These are phyloP conservation scores for Pholiota molesta DNA, from an alignment of 768 basidiomycete species.

Conservation along the genomic window DNA sequence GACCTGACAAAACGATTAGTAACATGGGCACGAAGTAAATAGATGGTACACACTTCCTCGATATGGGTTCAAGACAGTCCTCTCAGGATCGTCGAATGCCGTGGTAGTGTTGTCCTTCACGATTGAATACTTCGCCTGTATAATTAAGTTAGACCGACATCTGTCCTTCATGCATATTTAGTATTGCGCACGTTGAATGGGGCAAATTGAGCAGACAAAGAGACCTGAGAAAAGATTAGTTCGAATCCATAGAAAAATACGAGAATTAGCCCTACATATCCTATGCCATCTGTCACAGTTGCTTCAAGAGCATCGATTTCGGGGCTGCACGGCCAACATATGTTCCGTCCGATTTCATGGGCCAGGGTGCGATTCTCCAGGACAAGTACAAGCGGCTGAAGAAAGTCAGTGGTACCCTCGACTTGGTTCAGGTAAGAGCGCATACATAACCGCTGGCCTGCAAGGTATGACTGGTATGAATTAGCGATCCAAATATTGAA, in stretches of 20 bases:
- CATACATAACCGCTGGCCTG: constrained; percentile 53
- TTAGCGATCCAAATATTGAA: neutral
- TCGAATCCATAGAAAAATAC: neutral
- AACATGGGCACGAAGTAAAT: no score
- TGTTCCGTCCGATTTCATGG: constrained; percentile 45
- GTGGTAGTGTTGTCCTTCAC: constrained; percentile 47
- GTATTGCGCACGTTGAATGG: constrained; percentile 60
- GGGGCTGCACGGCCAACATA: constrained; percentile 65
- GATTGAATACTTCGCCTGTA: constrained; percentile 59
- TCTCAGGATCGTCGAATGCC: constrained; percentile 46
- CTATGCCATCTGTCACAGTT: constrained; percentile 31
- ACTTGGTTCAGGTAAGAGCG: neutral
- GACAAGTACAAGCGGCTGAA: constrained; percentile 40
- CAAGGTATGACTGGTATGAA: constrained; percentile 58
- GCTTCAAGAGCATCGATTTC: constrained; percentile 74
- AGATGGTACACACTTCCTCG: constrained; percentile 54
- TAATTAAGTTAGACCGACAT: neutral
- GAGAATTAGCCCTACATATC: constrained; percentile 23
- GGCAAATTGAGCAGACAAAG: constrained; percentile 51
- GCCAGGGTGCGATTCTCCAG: constrained; percentile 46
- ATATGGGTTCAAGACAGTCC: constrained; percentile 56
- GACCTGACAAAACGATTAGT: constrained; percentile 37
- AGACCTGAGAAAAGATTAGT: constrained; percentile 37
- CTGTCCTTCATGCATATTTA: constrained; percentile 25
- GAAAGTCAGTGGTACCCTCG: neutral